These are phyloP conservation scores for Eucalyptus decipiens DNA, from an alignment of 345 rosid species.

Conservation along the genomic window DNA sequence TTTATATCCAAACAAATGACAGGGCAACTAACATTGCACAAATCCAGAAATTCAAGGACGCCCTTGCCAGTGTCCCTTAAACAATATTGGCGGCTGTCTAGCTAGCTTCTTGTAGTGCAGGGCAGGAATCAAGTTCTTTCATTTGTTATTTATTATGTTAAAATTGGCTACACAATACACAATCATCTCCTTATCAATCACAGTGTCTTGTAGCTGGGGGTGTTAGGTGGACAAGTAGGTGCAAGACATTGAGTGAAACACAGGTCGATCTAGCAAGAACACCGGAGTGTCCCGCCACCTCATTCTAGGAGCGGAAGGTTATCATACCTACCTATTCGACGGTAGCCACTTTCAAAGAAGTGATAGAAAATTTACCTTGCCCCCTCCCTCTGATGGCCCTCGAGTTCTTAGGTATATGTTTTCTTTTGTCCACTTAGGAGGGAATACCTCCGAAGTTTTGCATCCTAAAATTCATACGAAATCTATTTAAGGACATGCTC, in stretches of 20 bases:
- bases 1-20: neutral
- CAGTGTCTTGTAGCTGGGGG: too few relatives aligned
- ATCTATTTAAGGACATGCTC: accelerated
- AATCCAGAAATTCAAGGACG: neutral
- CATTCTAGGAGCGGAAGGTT: accelerated
- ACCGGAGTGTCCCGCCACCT: too few relatives aligned
- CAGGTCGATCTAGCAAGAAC: too few relatives aligned
- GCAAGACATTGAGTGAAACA: accelerated
- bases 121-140: neutral
- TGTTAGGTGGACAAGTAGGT: too few relatives aligned
- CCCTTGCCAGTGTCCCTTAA: neutral
- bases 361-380: too few relatives aligned
- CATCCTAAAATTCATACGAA: too few relatives aligned
- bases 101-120: neutral
- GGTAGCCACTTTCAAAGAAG: too few relatives aligned
- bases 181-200: neutral
- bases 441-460: too few relatives aligned
- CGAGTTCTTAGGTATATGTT: too few relatives aligned
- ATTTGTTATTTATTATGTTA: neutral
- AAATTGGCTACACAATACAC: neutral
- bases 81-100: neutral
- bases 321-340: too few relatives aligned
- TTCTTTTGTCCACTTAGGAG: too few relatives aligned
- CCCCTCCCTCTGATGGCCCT: too few relatives aligned
- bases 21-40: neutral